Conservation (phyloP, 371 early-diverging fungal genomes). For the Saksenaea vasiformis region DNA sequence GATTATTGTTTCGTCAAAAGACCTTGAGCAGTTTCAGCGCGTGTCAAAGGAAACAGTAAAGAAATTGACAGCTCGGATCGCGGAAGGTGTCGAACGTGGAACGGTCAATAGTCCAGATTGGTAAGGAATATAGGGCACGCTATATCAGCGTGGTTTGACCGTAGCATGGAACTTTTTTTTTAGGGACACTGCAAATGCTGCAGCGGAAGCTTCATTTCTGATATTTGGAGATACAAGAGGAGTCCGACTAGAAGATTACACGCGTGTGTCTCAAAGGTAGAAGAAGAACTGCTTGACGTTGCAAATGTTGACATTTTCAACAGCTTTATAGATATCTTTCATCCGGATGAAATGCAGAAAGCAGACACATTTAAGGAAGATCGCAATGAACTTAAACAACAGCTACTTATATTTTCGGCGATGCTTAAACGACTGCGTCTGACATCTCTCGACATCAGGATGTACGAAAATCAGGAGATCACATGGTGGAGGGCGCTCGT, state of each 20-base stretch:
- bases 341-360: constrained; percentile 19
- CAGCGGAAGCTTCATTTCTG: constrained; percentile 42
- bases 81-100: constrained; percentile 45
- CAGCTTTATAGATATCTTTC: constrained; percentile 37
- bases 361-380: constrained; percentile 12
- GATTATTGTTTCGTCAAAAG: constrained; percentile 34
- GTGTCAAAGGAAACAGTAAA: constrained; percentile 51
- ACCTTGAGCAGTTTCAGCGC: constrained; percentile 37
- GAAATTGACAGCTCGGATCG: constrained; percentile 47
- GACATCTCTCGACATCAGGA: constrained; percentile 43
- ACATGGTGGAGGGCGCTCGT: constrained; percentile 34
- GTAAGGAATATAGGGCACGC: constrained; percentile 22
- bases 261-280: constrained; percentile 52
- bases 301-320: not conserved
- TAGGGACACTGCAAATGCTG: constrained; percentile 57
- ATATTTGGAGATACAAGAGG: constrained; percentile 48
- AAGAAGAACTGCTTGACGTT: not conserved
- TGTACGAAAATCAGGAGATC: constrained; percentile 47
- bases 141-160: not conserved
- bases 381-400: constrained; percentile 31
- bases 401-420: constrained; percentile 37
- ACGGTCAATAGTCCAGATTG: constrained; percentile 62
- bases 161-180: not conserved
- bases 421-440: constrained; percentile 40
- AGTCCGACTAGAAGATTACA: constrained; percentile 47